Percentiles rank a stretch among this genome's conserved stretches.
These are phyloP conservation scores for Macrocystidia cucumis DNA, from an alignment of 1,284 basidiomycete genomes.

Conservation along the genomic window DNA sequence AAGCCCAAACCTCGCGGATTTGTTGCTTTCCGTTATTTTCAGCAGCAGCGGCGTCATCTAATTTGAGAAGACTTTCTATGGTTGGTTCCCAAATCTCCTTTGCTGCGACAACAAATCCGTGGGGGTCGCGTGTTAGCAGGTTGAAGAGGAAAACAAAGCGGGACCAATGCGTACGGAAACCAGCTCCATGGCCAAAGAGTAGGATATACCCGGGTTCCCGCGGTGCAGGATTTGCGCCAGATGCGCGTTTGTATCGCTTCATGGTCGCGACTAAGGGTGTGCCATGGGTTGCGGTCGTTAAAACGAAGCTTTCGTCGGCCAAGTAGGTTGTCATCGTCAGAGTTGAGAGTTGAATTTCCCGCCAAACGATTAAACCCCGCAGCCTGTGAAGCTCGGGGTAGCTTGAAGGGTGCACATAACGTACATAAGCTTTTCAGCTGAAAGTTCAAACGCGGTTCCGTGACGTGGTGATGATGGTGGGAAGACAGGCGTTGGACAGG, in stretches of 20 bases:
- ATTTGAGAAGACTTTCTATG: conserved; percentile 13
- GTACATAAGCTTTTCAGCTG: no score
- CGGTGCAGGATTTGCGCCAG: neutral
- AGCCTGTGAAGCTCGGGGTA: no score
- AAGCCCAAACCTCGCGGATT: conserved; percentile 29
- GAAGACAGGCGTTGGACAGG: no score
- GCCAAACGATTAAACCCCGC: no score
- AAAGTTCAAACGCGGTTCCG: no score
- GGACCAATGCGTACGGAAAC: conserved; percentile 16
- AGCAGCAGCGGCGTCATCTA: conserved; percentile 6
- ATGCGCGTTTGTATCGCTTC: conserved; percentile 11
- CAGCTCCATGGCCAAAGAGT: conserved; percentile 15
- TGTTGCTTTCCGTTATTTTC: conserved; percentile 2
- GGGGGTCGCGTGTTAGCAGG: no score
- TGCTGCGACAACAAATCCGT: conserved; percentile 6
- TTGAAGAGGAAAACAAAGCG: neutral
- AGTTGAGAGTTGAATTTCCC: no score
- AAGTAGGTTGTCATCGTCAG: conserved; percentile 8
- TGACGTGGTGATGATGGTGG: no score
- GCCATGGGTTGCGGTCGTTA: conserved; percentile 13
- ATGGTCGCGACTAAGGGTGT: conserved; percentile 11
- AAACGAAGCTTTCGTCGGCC: conserved; percentile 7
- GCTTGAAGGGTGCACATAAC: no score
- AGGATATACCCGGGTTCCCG: conserved; percentile 10
- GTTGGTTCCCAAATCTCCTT: conserved; percentile 19